Percentiles rank a stretch among this genome's conserved stretches.
Evolutionary conservation across 2,329 filamentous ascomycete species (phyloP).

Genomic region (Capronia epimyces): DNA sequence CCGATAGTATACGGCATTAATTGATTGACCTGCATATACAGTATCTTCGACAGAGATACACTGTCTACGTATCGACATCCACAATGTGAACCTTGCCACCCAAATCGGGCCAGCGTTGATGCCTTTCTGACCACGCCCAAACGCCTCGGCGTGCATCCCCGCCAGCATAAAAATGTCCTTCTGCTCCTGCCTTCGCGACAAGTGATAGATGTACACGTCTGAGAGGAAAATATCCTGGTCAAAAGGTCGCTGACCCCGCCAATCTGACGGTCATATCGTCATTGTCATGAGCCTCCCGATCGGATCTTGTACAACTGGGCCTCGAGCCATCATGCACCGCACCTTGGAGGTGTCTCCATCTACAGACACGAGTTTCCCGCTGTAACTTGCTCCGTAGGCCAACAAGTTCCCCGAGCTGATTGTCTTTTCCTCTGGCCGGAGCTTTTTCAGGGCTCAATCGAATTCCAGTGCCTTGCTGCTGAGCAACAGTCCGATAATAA

Average conservation of each 20-base stretch:
- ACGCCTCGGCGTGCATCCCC: not conserved
- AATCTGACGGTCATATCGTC: too few relatives aligned
- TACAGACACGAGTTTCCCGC: too few relatives aligned
- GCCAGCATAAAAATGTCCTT: not conserved
- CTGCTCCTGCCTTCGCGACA: not conserved
- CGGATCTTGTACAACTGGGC: too few relatives aligned
- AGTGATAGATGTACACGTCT: not conserved
- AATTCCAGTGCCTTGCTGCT: conserved; percentile 79
- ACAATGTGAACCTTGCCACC: too few relatives aligned
- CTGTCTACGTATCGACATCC: too few relatives aligned
- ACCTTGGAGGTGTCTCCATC: too few relatives aligned
- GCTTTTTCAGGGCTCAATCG: conserved; percentile 26
- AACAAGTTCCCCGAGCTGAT: not conserved
- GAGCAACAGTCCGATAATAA: conserved; percentile 88
- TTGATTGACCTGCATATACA: too few relatives aligned
- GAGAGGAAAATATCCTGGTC: not conserved
- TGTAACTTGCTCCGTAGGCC: not conserved
- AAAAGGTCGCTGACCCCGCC: not conserved
- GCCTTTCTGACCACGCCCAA: not conserved
- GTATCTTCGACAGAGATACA: too few relatives aligned
- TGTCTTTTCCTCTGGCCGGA: not conserved
- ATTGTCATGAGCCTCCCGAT: too few relatives aligned
- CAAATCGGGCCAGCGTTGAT: too few relatives aligned
- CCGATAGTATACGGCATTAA: too few relatives aligned
- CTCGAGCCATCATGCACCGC: too few relatives aligned